These are phyloP conservation scores for Fomitopsis pinicola DNA, from an alignment of 1,284 basidiomycete genomes.

Conservation along the genomic window DNA sequence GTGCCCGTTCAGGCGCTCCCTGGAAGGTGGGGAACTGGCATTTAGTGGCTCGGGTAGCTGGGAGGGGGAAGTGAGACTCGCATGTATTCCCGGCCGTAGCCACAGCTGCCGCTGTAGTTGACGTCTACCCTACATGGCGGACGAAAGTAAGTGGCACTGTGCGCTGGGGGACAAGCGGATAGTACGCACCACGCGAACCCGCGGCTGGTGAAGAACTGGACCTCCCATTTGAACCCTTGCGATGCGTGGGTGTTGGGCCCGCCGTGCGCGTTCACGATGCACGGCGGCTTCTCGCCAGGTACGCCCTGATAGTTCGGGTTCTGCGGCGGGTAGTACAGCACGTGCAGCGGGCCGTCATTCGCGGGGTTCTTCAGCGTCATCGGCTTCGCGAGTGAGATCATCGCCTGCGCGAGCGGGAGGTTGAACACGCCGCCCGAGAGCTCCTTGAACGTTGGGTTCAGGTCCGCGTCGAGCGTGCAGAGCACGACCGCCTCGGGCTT, in stretches of 20 bases:
- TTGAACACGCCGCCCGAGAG: constrained; percentile 24
- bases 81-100: constrained; percentile 58
- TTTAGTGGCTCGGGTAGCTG: neutral
- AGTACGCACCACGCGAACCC: constrained; percentile 56
- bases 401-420: constrained; percentile 24
- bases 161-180: neutral
- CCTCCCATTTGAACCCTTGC: constrained; percentile 45
- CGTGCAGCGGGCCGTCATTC: constrained; percentile 43
- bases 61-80: constrained; percentile 15
- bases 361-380: constrained; percentile 34
- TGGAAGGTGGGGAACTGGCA: constrained; percentile 10
- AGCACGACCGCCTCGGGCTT: constrained; percentile 34
- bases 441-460: constrained; percentile 24
- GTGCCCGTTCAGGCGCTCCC: constrained; percentile 45
- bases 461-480: constrained; percentile 27
- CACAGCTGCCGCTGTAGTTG: constrained; percentile 67
- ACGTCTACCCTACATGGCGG: constrained; percentile 49
- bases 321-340: constrained; percentile 57
- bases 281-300: constrained; percentile 57
- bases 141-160: neutral
- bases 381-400: constrained; percentile 43
- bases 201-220: constrained; percentile 61
- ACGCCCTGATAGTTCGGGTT: constrained; percentile 54
- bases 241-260: constrained; percentile 51
- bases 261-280: constrained; percentile 61